These are phyloP conservation scores for Sisymbrium irio DNA, from an alignment of 345 rosid genomes.

Conservation along the genomic window DNA sequence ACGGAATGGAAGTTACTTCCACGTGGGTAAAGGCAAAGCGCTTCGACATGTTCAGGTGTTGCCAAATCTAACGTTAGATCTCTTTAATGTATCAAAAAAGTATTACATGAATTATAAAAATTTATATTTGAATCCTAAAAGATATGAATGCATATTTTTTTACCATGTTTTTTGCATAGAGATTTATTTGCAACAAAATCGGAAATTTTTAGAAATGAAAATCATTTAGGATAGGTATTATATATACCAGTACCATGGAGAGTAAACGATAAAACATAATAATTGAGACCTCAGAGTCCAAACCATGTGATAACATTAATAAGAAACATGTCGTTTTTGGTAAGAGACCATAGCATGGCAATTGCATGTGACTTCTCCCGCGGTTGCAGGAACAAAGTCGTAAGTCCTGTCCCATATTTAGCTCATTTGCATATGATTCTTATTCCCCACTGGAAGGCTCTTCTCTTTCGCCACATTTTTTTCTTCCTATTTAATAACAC, in stretches of 20 bases:
- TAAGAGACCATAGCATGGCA: neutral
- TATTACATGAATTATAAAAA: too few relatives aligned
- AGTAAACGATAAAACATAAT: constrained; percentile 1
- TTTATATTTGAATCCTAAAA: too few relatives aligned
- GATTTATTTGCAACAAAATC: neutral
- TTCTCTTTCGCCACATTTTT: neutral
- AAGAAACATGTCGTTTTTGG: constrained; percentile 7
- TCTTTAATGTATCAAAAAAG: neutral
- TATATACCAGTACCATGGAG: neutral
- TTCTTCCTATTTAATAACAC: neutral
- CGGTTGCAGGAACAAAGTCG: neutral
- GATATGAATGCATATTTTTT: neutral
- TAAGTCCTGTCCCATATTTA: neutral
- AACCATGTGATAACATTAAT: constrained; percentile 25
- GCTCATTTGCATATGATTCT: neutral
- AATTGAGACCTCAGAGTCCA: constrained; percentile 10
- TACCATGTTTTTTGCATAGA: neutral
- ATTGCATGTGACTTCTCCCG: constrained; percentile 26
- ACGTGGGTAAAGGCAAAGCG: neutral
- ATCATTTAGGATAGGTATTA: neutral
- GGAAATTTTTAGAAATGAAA: neutral
- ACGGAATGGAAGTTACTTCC: neutral
- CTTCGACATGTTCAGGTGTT: neutral
- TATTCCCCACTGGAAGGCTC: neutral
- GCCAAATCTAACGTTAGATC: neutral